A percentile compares a stretch with the other conserved stretches of the same genome.
These are phyloP conservation scores for Mallotus japonicus DNA, from an alignment of 441 rosid species.

Conservation along the genomic window DNA sequence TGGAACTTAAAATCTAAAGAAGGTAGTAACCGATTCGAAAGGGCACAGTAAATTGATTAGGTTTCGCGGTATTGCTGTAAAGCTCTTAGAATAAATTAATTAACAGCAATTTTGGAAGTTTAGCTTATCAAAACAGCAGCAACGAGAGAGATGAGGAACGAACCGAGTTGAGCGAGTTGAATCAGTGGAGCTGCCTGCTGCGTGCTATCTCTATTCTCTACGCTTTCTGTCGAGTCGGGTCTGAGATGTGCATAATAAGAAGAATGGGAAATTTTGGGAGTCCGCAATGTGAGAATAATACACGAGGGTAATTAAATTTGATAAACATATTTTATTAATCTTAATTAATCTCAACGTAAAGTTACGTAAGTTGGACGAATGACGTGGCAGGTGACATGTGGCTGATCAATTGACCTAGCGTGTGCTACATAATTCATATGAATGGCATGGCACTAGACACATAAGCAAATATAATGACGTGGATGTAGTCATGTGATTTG, in stretches of 20 bases:
- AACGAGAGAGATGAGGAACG: neutral
- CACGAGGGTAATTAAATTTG: neutral
- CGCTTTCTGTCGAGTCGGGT: neutral
- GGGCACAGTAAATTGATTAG: neutral
- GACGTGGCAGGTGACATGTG: too few relatives aligned
- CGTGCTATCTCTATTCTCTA: neutral
- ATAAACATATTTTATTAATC: too few relatives aligned
- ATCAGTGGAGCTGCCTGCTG: neutral
- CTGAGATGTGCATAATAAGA: neutral
- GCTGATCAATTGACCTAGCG: too few relatives aligned
- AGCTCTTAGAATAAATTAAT: neutral
- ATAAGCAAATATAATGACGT: too few relatives aligned
- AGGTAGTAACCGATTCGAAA: neutral
- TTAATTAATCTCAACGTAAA: too few relatives aligned
- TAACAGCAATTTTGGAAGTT: neutral
- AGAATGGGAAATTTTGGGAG: neutral
- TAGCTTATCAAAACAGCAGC: neutral
- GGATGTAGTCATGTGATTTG: too few relatives aligned
- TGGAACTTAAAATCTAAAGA: neutral
- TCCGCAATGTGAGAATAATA: too few relatives aligned
- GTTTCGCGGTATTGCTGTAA: neutral
- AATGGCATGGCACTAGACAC: too few relatives aligned
- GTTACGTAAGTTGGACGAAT: too few relatives aligned
- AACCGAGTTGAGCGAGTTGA: constrained; percentile 13
- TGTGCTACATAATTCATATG: too few relatives aligned